Evolutionary conservation across 371 early-diverging fungal genomes (phyloP).

Genomic region (Mucor velutinosus): DNA sequence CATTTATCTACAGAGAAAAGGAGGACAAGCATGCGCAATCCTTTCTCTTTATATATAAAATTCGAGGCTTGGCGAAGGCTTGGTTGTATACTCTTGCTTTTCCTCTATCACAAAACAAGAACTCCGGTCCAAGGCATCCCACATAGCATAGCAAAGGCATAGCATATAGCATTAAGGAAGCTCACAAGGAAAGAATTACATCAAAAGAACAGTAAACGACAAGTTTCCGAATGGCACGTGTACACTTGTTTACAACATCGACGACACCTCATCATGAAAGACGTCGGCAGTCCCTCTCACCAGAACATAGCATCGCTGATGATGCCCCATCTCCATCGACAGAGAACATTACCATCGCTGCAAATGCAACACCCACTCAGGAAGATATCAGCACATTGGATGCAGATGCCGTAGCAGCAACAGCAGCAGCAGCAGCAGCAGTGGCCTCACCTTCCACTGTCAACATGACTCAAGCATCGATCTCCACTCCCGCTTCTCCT

Average conservation of each 20-base stretch:
- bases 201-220: neutral
- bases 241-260: constrained; percentile 39
- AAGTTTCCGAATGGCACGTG: constrained; percentile 36
- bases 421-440: no score
- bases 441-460: constrained; percentile 16
- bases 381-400: neutral
- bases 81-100: constrained; percentile 37
- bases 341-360: constrained; percentile 13
- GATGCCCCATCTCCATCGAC: constrained; percentile 16
- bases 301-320: constrained; percentile 13
- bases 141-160: neutral
- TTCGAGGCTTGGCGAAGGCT: constrained; percentile 44
- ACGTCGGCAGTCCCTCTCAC: neutral
- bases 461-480: neutral
- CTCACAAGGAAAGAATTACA: neutral
- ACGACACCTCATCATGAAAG: constrained; percentile 9
- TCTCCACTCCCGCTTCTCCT: neutral
- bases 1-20: neutral
- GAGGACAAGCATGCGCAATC: neutral
- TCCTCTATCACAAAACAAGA: constrained; percentile 25
- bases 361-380: neutral
- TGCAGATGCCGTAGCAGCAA: neutral
- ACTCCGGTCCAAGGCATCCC: constrained; percentile 31
- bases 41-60: constrained; percentile 8
- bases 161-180: constrained; percentile 2